phyloP scores from a whole-genome alignment of 306 rosid genomes.

The Lagenaria siceraria region DNA sequence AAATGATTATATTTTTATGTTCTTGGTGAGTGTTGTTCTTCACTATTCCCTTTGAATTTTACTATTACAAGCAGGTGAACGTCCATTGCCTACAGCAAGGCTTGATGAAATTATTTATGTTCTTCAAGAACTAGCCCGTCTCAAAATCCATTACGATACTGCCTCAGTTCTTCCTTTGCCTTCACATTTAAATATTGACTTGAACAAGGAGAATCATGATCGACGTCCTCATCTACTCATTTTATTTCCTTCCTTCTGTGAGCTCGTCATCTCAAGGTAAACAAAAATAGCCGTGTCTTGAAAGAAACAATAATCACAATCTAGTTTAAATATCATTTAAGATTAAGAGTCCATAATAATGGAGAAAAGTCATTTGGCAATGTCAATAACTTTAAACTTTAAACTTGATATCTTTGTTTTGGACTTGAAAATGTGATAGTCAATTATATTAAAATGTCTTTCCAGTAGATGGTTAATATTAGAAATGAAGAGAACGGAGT shows the following conservation, averaged over 20 bases:
- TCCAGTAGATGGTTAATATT: neutral
- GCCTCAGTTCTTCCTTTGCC: slow-evolving; percentile 53
- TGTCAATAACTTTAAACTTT: neutral
- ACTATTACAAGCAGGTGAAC: slow-evolving; percentile 42
- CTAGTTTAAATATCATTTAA: neutral
- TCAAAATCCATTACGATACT: slow-evolving; percentile 53
- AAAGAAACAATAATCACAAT: neutral
- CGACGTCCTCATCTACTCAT: slow-evolving; percentile 58
- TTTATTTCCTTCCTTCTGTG: slow-evolving; percentile 77
- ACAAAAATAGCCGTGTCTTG: neutral
- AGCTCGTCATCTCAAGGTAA: slow-evolving; percentile 79
- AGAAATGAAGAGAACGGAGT: no score
- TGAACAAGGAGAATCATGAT: slow-evolving; percentile 27
- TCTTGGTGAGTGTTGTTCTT: neutral
- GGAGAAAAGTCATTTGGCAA: neutral
- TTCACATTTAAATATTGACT: slow-evolving; percentile 37
- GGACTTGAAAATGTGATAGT: neutral
- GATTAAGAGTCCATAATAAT: neutral
- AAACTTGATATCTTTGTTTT: neutral
- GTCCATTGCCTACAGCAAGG: slow-evolving; percentile 70
- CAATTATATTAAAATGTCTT: neutral
- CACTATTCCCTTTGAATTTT: neutral
- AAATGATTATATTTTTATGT: neutral
- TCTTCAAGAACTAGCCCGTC: slow-evolving; percentile 62
- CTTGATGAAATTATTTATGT: slow-evolving; percentile 62